A percentile compares a stretch with the other conserved stretches of the same genome.
Evolutionary conservation across 2,329 filamentous ascomycete species (phyloP).

Genomic region (Scopulariopsis brevicaulis): DNA sequence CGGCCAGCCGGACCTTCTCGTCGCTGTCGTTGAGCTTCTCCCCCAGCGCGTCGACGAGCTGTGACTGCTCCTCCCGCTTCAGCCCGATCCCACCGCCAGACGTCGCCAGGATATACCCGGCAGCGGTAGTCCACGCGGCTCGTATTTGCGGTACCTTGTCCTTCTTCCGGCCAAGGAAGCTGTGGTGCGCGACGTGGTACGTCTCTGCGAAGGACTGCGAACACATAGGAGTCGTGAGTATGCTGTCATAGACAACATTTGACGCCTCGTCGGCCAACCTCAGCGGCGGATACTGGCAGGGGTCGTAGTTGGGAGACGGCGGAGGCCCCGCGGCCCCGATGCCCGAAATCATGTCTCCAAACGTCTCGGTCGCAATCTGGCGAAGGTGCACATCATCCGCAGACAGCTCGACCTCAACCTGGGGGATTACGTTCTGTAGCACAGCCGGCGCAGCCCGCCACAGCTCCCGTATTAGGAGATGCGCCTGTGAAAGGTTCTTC

Average conservation of each 20-base stretch:
- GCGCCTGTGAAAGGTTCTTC: constrained; percentile 79
- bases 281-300: constrained; percentile 72
- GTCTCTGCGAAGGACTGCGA: constrained; percentile 83
- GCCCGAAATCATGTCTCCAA: constrained; percentile 89
- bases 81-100: constrained; percentile 84
- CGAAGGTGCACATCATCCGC: constrained; percentile 84
- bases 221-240: constrained; percentile 72
- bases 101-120: constrained; percentile 80
- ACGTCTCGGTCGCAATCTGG: constrained; percentile 79
- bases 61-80: constrained; percentile 68
- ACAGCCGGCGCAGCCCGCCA: constrained; percentile 88
- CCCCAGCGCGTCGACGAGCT: constrained; percentile 61
- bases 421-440: constrained; percentile 84
- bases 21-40: constrained; percentile 81
- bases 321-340: constrained; percentile 87
- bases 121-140: constrained; percentile 73
- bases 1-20: constrained; percentile 80
- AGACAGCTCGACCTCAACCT: constrained; percentile 82
- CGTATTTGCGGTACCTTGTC: constrained; percentile 80
- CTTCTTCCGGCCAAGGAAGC: constrained; percentile 73
- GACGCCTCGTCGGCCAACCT: constrained; percentile 47
- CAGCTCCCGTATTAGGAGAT: constrained; percentile 78
- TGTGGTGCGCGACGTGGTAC: constrained; percentile 67
- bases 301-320: constrained; percentile 59
- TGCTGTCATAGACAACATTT: constrained; percentile 38